Percentiles rank a stretch among this genome's conserved stretches.
Conservation (phyloP, 768 basidiomycete species). For the Termitomyces sp. region DNA sequence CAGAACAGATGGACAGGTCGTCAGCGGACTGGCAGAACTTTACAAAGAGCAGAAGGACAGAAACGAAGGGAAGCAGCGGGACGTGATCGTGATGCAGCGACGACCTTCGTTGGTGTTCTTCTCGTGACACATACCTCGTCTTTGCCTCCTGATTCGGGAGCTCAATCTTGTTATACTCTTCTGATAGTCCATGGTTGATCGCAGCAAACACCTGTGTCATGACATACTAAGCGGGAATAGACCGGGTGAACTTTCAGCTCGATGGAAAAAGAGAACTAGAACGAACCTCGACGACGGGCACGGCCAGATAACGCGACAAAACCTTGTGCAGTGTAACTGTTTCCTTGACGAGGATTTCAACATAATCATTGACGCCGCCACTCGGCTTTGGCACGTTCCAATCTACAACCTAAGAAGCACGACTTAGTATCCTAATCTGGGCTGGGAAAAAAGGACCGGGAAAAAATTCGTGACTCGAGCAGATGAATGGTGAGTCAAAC, state of each 20-base stretch:
- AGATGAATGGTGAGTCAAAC: not conserved
- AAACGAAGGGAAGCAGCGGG: not conserved
- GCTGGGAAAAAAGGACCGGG: too few relatives aligned
- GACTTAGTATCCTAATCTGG: not conserved
- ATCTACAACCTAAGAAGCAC: conserved; percentile 53
- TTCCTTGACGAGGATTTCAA: conserved; percentile 91
- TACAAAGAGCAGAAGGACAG: not conserved
- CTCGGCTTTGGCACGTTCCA: conserved; percentile 66
- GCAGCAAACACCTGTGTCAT: conserved; percentile 94
- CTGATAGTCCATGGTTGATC: conserved; percentile 85
- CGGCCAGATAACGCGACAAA: conserved; percentile 81
- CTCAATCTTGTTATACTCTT: conserved; percentile 81
- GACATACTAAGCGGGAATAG: conserved; percentile 55
- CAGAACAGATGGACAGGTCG: not conserved
- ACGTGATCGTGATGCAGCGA: not conserved
- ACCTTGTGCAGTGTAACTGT: conserved; percentile 95
- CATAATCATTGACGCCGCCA: conserved; percentile 79
- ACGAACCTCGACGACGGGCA: conserved; percentile 77
- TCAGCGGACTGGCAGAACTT: conserved; percentile 4
- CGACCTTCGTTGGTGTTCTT: not conserved
- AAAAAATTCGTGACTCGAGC: not conserved
- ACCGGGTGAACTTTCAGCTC: conserved; percentile 5
- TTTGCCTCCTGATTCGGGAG: conserved; percentile 82
- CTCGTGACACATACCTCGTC: conserved; percentile 53
- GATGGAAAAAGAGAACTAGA: not conserved